These are phyloP conservation scores for Vinca minor DNA, from an alignment of 257 asterid species.

Conservation along the genomic window DNA sequence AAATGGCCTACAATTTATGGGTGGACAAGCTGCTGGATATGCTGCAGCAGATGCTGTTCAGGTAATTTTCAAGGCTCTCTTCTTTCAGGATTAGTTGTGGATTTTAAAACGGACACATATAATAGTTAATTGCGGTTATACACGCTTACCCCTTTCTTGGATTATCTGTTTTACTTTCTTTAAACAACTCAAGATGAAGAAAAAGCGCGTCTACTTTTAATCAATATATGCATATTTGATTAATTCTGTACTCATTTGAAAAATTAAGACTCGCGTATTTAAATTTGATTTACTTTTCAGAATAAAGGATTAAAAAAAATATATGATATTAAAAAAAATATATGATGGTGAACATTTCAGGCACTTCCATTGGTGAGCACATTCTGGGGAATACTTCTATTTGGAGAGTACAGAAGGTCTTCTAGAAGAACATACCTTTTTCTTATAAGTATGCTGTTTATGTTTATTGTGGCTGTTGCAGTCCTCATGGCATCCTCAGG, in stretches of 20 bases:
- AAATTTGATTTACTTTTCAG: not conserved
- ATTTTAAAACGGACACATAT: not conserved
- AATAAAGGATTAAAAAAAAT: not conserved
- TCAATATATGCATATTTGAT: too few species aligned
- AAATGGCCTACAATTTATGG: slow-evolving; percentile 98
- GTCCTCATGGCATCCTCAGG: slow-evolving; percentile 89
- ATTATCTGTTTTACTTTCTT: not conserved
- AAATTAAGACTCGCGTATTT: not conserved
- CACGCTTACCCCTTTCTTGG: not conserved
- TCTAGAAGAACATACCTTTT: slow-evolving; percentile 60
- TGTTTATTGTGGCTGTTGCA: slow-evolving; percentile 75
- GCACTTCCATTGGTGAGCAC: slow-evolving; percentile 95
- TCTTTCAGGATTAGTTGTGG: too few species aligned
- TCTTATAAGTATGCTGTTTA: slow-evolving; percentile 59
- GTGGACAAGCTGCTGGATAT: slow-evolving; percentile 98
- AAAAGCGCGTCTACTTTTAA: not conserved
- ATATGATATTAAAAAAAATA: not conserved
- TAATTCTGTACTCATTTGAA: not conserved
- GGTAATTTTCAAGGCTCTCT: slow-evolving; percentile 28
- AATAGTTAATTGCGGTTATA: too few species aligned
- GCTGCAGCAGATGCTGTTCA: slow-evolving; percentile 99
- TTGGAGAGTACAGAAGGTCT: slow-evolving; percentile 80
- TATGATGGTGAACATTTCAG: slow-evolving; percentile 25
- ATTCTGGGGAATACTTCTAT: slow-evolving; percentile 73
- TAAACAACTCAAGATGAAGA: not conserved